A percentile compares a stretch with the other conserved stretches of the same genome.
phyloP scores from a whole-genome alignment of 2,329 filamentous ascomycete genomes.

The Juglanconis sp. region DNA sequence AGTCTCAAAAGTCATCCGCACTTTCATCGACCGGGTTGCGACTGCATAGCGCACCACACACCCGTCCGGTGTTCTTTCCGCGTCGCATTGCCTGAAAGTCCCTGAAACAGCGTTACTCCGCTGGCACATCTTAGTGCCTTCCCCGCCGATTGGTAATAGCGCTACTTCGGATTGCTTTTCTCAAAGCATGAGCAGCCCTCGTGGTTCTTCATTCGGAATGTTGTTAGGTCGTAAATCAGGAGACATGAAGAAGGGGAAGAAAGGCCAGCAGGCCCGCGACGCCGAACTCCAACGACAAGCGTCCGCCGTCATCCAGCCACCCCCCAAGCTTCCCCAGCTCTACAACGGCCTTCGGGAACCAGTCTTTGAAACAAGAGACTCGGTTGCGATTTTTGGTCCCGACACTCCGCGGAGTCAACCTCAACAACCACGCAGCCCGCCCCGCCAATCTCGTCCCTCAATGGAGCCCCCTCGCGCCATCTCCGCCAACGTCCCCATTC shows the following conservation, averaged over 20 bases:
- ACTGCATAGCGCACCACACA: neutral
- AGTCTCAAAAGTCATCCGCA: neutral
- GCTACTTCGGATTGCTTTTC: slow-evolving; percentile 19
- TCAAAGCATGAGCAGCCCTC: slow-evolving; percentile 33
- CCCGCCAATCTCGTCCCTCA: slow-evolving; percentile 40
- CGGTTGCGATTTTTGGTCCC: slow-evolving; percentile 9
- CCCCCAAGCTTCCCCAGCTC: slow-evolving; percentile 52
- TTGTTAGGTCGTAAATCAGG: slow-evolving; percentile 68
- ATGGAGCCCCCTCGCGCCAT: slow-evolving; percentile 46
- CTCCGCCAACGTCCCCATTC: slow-evolving; percentile 44
- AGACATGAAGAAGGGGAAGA: slow-evolving; percentile 58
- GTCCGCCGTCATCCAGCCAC: slow-evolving; percentile 39
- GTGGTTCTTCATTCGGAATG: slow-evolving; percentile 50
- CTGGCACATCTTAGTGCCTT: slow-evolving; percentile 1
- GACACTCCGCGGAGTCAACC: slow-evolving; percentile 24
- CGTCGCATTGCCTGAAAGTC: neutral
- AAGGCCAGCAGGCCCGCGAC: slow-evolving; percentile 56
- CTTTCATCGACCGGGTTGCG: neutral
- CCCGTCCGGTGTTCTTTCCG: neutral
- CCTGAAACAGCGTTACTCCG: neutral
- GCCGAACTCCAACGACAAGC: slow-evolving; percentile 50
- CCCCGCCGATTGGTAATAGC: slow-evolving; percentile 22
- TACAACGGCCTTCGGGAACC: slow-evolving; percentile 35
- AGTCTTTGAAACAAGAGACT: slow-evolving; percentile 7
- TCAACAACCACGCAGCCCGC: slow-evolving; percentile 22